Evolutionary conservation across 305 asterid genomes (phyloP), one percentile per base, ranked within the genome.

Genomic region (Rubia peregrina): DNA sequence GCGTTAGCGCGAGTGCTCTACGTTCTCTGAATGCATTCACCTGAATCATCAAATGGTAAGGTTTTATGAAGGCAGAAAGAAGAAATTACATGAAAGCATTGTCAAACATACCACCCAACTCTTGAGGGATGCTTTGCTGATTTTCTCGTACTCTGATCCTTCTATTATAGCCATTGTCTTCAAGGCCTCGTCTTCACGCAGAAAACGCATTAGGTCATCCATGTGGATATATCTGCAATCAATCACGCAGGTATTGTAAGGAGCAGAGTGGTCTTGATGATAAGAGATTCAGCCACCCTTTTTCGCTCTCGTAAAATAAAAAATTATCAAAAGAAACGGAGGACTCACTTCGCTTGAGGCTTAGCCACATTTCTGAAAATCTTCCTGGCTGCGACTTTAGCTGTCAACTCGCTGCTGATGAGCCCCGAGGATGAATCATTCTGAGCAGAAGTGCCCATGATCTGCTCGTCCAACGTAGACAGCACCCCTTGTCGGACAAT

Each of bases 301-400:
- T 7, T 3, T 53, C 11, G 17, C 22, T 17, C 6, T 4, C 7
- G 1, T 4, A 49, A 16, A 16, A 7, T 0, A n/a, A 53, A 53
- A 7, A n/a, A 11, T 24, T 21, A 21, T 14, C n/a, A 59, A 6
- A 9, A 30, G n/a, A 30, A 60, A 43, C 30, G 16, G 11, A 38
- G 38, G 53, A 24, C 83, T 82, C 76, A 94, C 98, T 85, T 91
- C 78, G 95, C 77, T 70, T 84, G 80, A 24, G 97, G 94, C 83
- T 83, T 84, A 13, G 99, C 97, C 49, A 95, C 96, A 76, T 95
- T 95, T 60, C 87, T 71, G 55, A 95, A 95, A 48, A 95, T 90
- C 77, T 90, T 91, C 85, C 98, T 87, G n/a, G 99, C 99, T 1
- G 99, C 99, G 73, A 74, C 61, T 55, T 83, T 91, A 16, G 99